A percentile compares a stretch with the other conserved stretches of the same genome.
Evolutionary conservation across 352 stramenopile genomes (phyloP).

Genomic region (Pythium plurisporium): DNA sequence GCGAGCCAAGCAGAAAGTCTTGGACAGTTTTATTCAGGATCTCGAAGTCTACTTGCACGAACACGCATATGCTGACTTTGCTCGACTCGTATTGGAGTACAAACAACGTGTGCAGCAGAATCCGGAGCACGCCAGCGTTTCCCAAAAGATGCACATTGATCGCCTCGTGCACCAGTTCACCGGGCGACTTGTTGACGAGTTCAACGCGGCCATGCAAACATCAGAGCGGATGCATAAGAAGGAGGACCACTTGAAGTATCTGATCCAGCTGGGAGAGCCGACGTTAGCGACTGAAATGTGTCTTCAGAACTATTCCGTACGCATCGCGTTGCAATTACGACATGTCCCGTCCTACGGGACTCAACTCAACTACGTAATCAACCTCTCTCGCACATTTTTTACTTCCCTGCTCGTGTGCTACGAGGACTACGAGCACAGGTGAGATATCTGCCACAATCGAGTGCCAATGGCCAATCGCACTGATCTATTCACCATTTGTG

Average conservation of each 20-base stretch:
- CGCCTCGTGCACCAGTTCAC: slow-evolving; percentile 51
- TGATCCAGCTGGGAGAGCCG: slow-evolving; percentile 69
- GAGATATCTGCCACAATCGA: background rate
- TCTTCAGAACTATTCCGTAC: slow-evolving; percentile 76
- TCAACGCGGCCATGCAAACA: slow-evolving; percentile 71
- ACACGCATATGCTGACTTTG: slow-evolving; percentile 62
- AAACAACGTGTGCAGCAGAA: slow-evolving; percentile 39
- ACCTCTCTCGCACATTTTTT: slow-evolving; percentile 80
- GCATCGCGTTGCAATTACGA: slow-evolving; percentile 68
- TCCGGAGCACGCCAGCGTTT: slow-evolving; percentile 24
- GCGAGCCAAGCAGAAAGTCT: slow-evolving; percentile 37
- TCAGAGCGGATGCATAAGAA: slow-evolving; percentile 82
- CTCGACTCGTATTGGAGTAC: slow-evolving; percentile 44
- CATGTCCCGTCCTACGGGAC: slow-evolving; percentile 73
- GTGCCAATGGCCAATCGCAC: background rate
- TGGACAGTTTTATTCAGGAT: slow-evolving; percentile 63
- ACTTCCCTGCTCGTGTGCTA: slow-evolving; percentile 82
- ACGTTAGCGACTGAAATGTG: slow-evolving; percentile 74
- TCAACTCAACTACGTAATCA: slow-evolving; percentile 77
- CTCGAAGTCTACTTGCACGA: slow-evolving; percentile 65
- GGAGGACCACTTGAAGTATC: slow-evolving; percentile 65
- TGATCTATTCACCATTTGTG: background rate
- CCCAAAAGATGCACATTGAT: slow-evolving; percentile 52
- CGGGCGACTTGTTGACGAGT: slow-evolving; percentile 59
- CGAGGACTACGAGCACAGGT: slow-evolving; percentile 76